Evolutionary conservation across 116 monocot genomes (phyloP), one percentile per base, ranked within the genome.

Genomic region (Zostera marina): DNA sequence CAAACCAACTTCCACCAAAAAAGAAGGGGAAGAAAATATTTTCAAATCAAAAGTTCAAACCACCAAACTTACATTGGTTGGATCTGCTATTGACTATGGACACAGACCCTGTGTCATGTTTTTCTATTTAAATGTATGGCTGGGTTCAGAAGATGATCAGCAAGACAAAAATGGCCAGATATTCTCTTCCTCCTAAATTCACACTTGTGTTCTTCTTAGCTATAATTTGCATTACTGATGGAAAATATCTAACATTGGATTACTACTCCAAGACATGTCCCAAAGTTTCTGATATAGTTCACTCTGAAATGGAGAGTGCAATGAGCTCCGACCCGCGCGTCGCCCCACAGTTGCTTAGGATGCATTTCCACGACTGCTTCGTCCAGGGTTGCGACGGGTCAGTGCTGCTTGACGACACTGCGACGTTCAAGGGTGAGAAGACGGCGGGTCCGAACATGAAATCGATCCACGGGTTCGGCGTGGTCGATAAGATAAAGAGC

Each of bases 381-480:
- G 92, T 92, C 47, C 87, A 92, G 92, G 92, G 92, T 7, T 92
- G 92, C 44, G 92, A 92, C 62, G 92, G 78, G 24, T 92, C 92
- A 4, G 92, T 92, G 23, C 67, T 92, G n/a, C 74, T 92, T 1
- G 92, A 92, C 40, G 87, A 87, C 70, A 92, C 92, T 0, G 68
- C 52, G 43, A 70, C 62, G 5, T n/a, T 83, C 52, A 71, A 71
- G 17, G 84, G 84, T 0, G 92, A 92, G 67, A 92, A 87, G 74
- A 41, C 52, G 20, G 81, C 92, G 3, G 53, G 59, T 2, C 76
- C 68, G 51, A 92, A 87, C 41, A 14, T 73, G 23, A 72, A 83
- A 58, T 78, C 83, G 0, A 59, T 92, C 23, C 75, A 58, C 41
- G 92, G 92, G 3, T 87, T 92, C 58, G 83, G 87, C 11, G 44